phyloP scores from a whole-genome alignment of 441 rosid species.

The Isatis lusitanica region DNA sequence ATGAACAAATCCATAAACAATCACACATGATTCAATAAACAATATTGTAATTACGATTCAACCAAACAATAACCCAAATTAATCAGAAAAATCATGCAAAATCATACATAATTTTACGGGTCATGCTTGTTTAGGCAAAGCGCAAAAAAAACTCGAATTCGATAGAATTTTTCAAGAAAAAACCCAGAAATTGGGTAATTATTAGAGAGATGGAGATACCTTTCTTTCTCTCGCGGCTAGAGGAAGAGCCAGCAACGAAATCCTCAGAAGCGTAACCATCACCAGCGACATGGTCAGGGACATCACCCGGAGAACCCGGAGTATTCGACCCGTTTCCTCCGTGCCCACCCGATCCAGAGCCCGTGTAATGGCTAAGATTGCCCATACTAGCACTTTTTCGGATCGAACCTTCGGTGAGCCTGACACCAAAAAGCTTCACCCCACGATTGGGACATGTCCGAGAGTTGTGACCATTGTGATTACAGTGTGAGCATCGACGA shows the following conservation, averaged over 20 bases:
- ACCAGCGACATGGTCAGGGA: conserved; percentile 56
- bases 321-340: conserved; percentile 42
- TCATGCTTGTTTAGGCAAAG: background rate
- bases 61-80: background rate
- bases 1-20: background rate
- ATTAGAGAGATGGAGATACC: background rate
- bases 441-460: conserved; percentile 72
- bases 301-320: conserved; percentile 73
- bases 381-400: conserved; percentile 73
- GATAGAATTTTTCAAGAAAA: background rate
- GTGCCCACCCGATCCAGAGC: conserved; percentile 42
- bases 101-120: background rate
- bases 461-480: conserved; percentile 74
- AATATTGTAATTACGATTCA: background rate
- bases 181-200: background rate
- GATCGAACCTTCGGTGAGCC: conserved; percentile 63
- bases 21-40: background rate
- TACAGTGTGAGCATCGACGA: conserved; percentile 75
- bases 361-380: conserved; percentile 56
- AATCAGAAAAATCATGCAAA: background rate
- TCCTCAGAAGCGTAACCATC: conserved; percentile 75
- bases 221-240: conserved; percentile 28
- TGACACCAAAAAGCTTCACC: conserved; percentile 64
- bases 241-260: conserved; percentile 47
- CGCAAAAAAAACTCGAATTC: background rate